phyloP scores from a whole-genome alignment of 164 flowering plant species.

The Magnolia changhungtana region DNA sequence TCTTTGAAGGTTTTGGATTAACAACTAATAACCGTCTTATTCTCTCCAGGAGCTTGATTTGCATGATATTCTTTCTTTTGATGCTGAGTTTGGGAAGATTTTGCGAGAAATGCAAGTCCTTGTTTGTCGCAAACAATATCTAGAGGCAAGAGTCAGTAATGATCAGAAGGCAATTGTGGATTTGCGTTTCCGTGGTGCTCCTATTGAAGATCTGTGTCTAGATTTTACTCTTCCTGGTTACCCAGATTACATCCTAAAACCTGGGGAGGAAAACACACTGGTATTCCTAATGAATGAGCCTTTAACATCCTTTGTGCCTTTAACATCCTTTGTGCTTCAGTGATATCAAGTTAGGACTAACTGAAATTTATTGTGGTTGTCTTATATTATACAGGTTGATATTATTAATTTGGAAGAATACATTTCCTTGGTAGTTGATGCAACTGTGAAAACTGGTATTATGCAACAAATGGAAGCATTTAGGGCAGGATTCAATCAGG shows the following conservation, averaged over 20 bases:
- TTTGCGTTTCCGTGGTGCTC: slow-evolving; percentile 65
- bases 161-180: slow-evolving; percentile 38
- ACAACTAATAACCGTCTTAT: background rate
- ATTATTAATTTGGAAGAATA: slow-evolving; percentile 82
- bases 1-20: background rate
- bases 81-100: slow-evolving; percentile 75
- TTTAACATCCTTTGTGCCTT: background rate
- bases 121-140: slow-evolving; percentile 65
- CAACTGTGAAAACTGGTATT: slow-evolving; percentile 83
- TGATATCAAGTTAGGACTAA: background rate
- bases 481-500: slow-evolving; percentile 95
- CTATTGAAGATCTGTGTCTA: slow-evolving; percentile 78
- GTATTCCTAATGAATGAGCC: background rate
- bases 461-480: slow-evolving; percentile 88
- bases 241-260: slow-evolving; percentile 77
- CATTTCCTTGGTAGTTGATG: slow-evolving; percentile 84
- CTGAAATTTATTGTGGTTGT: background rate
- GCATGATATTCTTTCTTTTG: slow-evolving; percentile 83
- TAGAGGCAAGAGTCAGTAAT: slow-evolving; percentile 49
- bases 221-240: slow-evolving; percentile 98
- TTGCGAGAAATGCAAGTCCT: slow-evolving; percentile 82
- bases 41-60: slow-evolving; percentile 85
- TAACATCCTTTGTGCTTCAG: background rate
- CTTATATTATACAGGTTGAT: slow-evolving; percentile 51
- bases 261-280: slow-evolving; percentile 76